These are phyloP conservation scores for Sporobolomyces roseus DNA, from an alignment of 768 basidiomycete species.

Conservation along the genomic window DNA sequence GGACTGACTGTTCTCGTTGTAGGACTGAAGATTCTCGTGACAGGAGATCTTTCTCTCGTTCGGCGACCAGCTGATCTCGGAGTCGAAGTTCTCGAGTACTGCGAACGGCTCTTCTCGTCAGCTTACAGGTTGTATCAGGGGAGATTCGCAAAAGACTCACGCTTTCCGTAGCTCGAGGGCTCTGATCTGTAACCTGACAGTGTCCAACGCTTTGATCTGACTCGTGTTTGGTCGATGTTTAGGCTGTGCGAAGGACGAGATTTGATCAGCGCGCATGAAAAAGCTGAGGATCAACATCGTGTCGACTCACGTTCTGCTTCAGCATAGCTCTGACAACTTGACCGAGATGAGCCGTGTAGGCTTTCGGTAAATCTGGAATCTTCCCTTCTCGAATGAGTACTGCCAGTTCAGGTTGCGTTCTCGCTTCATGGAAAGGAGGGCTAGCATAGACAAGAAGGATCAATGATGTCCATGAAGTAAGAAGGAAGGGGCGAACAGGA, in stretches of 20 bases:
- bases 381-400: slow-evolving; percentile 75
- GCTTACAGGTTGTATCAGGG: background rate
- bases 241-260: slow-evolving; percentile 36
- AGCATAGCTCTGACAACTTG: slow-evolving; percentile 82
- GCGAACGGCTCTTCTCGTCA: no score
- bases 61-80: slow-evolving; percentile 32
- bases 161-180: slow-evolving; percentile 37
- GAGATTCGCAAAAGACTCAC: slow-evolving; percentile 4
- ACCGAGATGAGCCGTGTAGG: slow-evolving; percentile 69
- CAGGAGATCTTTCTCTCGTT: slow-evolving; percentile 42
- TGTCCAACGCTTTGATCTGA: slow-evolving; percentile 42
- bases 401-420: slow-evolving; percentile 79
- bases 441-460: slow-evolving; percentile 2
- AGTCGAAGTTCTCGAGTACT: slow-evolving; percentile 31
- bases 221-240: slow-evolving; percentile 42
- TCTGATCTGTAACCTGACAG: slow-evolving; percentile 41
- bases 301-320: slow-evolving; percentile 66
- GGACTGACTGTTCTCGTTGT: slow-evolving; percentile 31
- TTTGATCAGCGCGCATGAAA: background rate
- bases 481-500: no score
- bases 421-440: slow-evolving; percentile 88
- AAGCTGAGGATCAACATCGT: background rate
- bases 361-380: slow-evolving; percentile 82
- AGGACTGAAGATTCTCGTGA: slow-evolving; percentile 33
- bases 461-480: no score